These are phyloP conservation scores for Lojkania enalia DNA, from an alignment of 2,329 filamentous ascomycete genomes.

Conservation along the genomic window DNA sequence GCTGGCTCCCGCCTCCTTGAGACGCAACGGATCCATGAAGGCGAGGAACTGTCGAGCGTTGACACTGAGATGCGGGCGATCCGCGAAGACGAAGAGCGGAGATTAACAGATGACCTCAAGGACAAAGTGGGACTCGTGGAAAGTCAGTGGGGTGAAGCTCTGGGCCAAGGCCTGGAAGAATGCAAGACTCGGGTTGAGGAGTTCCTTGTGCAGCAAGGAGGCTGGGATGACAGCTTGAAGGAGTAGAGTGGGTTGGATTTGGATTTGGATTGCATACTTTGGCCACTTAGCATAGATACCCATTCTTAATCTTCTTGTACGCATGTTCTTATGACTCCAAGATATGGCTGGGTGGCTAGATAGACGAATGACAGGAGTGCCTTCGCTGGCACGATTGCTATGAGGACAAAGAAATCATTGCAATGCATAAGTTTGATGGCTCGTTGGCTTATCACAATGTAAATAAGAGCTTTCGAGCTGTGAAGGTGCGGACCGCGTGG, in stretches of 20 bases:
- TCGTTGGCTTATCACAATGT: no score
- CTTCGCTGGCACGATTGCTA: no score
- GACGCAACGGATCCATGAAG: slow-evolving; percentile 57
- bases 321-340: no score
- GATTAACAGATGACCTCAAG: slow-evolving; percentile 83
- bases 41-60: slow-evolving; percentile 45
- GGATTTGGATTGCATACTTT: slow-evolving; percentile 18
- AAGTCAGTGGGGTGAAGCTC: slow-evolving; percentile 83
- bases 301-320: slow-evolving; percentile 25
- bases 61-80: slow-evolving; percentile 59
- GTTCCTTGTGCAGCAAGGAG: slow-evolving; percentile 76
- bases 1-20: slow-evolving; percentile 70
- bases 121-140: slow-evolving; percentile 91
- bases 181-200: slow-evolving; percentile 75
- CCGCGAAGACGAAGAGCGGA: slow-evolving; percentile 66
- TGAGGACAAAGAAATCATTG: no score
- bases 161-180: slow-evolving; percentile 74
- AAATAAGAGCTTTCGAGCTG: no score
- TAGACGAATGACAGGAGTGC: neutral
- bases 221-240: slow-evolving; percentile 73
- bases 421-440: no score
- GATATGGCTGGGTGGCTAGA: neutral
- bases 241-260: slow-evolving; percentile 32
- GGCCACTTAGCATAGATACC: slow-evolving; percentile 40
- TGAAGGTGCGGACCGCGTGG: no score